Evolutionary conservation across 495 filamentous ascomycete genomes (phyloP).

Genomic region (Aspergillus nidulans): DNA sequence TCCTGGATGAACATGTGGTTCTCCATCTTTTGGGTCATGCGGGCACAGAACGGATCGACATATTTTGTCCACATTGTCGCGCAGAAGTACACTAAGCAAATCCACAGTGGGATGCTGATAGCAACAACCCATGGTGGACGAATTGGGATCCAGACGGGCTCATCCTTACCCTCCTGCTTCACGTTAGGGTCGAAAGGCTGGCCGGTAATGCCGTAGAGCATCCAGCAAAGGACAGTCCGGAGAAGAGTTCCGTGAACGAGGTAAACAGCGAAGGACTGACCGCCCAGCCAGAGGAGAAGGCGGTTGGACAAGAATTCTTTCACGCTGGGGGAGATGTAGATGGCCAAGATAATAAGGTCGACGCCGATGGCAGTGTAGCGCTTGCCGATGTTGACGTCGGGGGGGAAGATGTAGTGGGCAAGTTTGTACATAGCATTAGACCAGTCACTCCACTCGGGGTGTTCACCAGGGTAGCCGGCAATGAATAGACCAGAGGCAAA

Average conservation of each 20-base stretch:
- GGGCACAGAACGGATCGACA: conserved; percentile 62
- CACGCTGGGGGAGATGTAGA: conserved; percentile 54
- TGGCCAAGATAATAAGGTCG: conserved; percentile 52
- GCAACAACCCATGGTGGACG: conserved; percentile 40
- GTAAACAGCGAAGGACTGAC: conserved; percentile 65
- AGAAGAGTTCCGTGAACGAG: conserved; percentile 62
- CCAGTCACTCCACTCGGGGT: conserved; percentile 56
- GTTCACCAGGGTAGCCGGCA: conserved; percentile 56
- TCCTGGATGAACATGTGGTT: conserved; percentile 49
- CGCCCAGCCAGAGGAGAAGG: conserved; percentile 61
- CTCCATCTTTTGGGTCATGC: conserved; percentile 55
- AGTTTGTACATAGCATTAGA: conserved; percentile 45
- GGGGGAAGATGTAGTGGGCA: conserved; percentile 51
- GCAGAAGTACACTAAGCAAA: conserved; percentile 51
- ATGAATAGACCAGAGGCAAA: conserved; percentile 49
- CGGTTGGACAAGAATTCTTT: conserved; percentile 53
- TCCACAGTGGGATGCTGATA: conserved; percentile 52
- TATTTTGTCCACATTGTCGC: conserved; percentile 62
- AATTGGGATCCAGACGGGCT: conserved; percentile 33
- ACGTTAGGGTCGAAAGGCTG: conserved; percentile 41
- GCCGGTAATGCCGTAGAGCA: conserved; percentile 57
- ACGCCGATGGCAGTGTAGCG: conserved; percentile 56
- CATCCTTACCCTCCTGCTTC: conserved; percentile 33
- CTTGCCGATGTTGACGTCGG: conserved; percentile 45
- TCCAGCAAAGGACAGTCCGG: conserved; percentile 58